Evolutionary conservation across 139 green algal genomes (phyloP).

Genomic region (Volvox africanus): DNA sequence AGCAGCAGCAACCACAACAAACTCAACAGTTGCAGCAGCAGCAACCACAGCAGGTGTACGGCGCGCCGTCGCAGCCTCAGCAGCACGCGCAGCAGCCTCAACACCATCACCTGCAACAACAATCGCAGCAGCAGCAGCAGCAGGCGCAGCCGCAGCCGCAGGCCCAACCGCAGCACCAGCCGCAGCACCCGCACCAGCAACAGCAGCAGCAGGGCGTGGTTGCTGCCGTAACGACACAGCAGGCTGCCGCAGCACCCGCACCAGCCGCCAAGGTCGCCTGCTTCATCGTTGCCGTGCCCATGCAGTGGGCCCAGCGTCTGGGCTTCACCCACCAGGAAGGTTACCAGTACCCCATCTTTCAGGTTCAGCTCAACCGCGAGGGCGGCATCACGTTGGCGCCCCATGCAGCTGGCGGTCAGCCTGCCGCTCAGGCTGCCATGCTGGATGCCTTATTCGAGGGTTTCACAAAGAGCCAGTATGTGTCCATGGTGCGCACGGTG

Average conservation of each 20-base stretch:
- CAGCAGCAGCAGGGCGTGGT: neutral
- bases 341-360: constrained; percentile 49
- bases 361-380: constrained; percentile 29
- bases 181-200: neutral
- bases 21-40: neutral
- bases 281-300: constrained; percentile 41
- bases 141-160: neutral
- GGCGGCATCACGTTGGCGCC: constrained; percentile 1
- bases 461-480: constrained; percentile 43
- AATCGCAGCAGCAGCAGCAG: neutral
- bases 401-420: neutral
- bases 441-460: constrained; percentile 5
- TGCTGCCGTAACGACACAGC: neutral
- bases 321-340: neutral
- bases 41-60: constrained; percentile 13
- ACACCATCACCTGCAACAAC: neutral
- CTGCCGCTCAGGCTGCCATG: neutral
- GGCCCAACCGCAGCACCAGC: neutral
- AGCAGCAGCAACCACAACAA: neutral
- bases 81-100: neutral
- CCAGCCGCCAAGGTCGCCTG: neutral
- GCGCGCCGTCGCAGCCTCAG: neutral
- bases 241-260: neutral
- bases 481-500: constrained; percentile 8
- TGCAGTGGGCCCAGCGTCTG: constrained; percentile 23